These are phyloP conservation scores for Claviceps spartinae DNA, from an alignment of 2,329 filamentous ascomycete genomes.

Conservation along the genomic window DNA sequence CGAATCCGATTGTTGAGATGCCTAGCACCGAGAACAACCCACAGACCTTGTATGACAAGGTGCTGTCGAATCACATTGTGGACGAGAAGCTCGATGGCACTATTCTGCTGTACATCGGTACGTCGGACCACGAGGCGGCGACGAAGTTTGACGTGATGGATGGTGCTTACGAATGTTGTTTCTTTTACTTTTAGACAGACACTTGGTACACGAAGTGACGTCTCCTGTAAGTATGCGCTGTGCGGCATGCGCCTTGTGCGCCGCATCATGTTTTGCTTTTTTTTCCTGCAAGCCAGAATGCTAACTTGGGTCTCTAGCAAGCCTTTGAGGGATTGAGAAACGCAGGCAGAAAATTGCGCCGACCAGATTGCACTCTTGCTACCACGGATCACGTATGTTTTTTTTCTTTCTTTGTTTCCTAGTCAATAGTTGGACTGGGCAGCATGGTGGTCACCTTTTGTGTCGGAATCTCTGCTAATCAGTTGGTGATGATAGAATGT, in stretches of 20 bases:
- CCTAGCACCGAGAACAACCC: constrained; percentile 58
- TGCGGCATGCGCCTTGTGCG: not conserved
- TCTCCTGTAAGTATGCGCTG: constrained; percentile 54
- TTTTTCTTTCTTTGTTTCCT: not conserved
- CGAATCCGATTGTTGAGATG: constrained; percentile 34
- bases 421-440: too few species aligned
- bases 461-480: constrained; percentile 5
- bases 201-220: constrained; percentile 96
- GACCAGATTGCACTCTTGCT: constrained; percentile 91
- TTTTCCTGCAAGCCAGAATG: not conserved
- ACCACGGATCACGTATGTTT: constrained; percentile 85
- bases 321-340: constrained; percentile 93
- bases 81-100: constrained; percentile 93
- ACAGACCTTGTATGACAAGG: constrained; percentile 93
- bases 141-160: too few species aligned
- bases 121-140: constrained; percentile 14
- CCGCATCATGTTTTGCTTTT: too few species aligned
- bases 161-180: not conserved
- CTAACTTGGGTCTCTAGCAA: constrained; percentile 43
- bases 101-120: constrained; percentile 84
- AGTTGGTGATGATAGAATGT: constrained; percentile 53
- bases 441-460: too few species aligned
- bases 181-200: constrained; percentile 49
- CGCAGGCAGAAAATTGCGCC: constrained; percentile 72
- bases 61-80: constrained; percentile 86